These are phyloP conservation scores for Paramecium sonneborni DNA, from an alignment of 73 alveolate genomes.

Conservation along the genomic window DNA sequence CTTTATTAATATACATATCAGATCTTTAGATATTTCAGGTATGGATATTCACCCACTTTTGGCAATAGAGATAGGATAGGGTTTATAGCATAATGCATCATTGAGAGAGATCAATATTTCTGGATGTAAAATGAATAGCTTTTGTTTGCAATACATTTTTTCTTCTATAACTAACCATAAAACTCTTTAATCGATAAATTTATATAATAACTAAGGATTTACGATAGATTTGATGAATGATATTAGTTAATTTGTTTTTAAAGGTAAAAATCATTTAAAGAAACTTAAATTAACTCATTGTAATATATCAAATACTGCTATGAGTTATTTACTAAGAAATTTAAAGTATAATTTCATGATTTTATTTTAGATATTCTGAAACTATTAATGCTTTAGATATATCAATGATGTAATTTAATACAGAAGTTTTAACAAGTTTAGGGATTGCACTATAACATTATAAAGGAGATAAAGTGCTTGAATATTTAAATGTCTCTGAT, in stretches of 20 bases:
- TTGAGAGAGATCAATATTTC: slow-evolving; percentile 8
- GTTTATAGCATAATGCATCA: slow-evolving; percentile 34
- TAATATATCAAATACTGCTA: slow-evolving; percentile 26
- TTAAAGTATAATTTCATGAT: background rate
- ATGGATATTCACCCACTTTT: slow-evolving; percentile 40
- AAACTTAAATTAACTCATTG: slow-evolving; percentile 47
- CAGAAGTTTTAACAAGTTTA: slow-evolving; percentile 51
- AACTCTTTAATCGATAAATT: slow-evolving; percentile 19
- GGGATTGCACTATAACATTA: slow-evolving; percentile 41
- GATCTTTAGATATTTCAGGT: slow-evolving; percentile 3
- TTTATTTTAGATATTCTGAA: background rate
- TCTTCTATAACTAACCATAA: slow-evolving; percentile 48
- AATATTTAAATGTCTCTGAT: background rate
- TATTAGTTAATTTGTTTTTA: slow-evolving; percentile 23
- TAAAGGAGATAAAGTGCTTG: slow-evolving; percentile 24
- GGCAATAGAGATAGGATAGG: slow-evolving; percentile 42
- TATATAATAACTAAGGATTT: slow-evolving; percentile 43
- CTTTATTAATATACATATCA: background rate
- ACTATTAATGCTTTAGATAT: slow-evolving; percentile 9
- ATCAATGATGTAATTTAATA: slow-evolving; percentile 40
- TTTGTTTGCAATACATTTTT: slow-evolving; percentile 30
- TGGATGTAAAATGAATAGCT: slow-evolving; percentile 55
- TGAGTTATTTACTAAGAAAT: slow-evolving; percentile 35
- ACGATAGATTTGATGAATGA: slow-evolving; percentile 55
- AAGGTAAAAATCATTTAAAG: slow-evolving; percentile 43